phyloP scores from a whole-genome alignment of 1,284 basidiomycete genomes.

The Stereum hirsutum region DNA sequence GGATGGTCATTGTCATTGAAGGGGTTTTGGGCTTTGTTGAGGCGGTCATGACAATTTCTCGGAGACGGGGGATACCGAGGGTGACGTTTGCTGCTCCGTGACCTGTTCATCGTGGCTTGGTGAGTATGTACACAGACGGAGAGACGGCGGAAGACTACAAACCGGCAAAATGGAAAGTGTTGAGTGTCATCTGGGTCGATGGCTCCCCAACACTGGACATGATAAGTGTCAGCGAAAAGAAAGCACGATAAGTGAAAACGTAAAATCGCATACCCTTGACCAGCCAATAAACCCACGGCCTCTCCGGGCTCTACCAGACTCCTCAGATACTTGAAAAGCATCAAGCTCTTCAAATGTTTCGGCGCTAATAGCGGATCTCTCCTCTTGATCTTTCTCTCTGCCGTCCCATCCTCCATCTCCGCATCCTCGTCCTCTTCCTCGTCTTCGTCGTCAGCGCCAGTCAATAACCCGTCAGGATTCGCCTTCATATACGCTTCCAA shows the following conservation, averaged over 20 bases:
- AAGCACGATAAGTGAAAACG: not conserved
- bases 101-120: slow-evolving; percentile 35
- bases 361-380: slow-evolving; percentile 41
- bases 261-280: slow-evolving; percentile 71
- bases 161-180: slow-evolving; percentile 99
- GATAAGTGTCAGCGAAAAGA: slow-evolving; percentile 9
- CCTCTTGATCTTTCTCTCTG: slow-evolving; percentile 29
- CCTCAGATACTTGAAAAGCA: slow-evolving; percentile 88
- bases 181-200: slow-evolving; percentile 99
- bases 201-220: slow-evolving; percentile 85
- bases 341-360: slow-evolving; percentile 68
- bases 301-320: slow-evolving; percentile 96
- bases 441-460: slow-evolving; percentile 40
- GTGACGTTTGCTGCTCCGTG: slow-evolving; percentile 99
- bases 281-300: slow-evolving; percentile 95
- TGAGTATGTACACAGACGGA: slow-evolving; percentile 6
- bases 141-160: slow-evolving; percentile 18
- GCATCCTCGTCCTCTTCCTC: no score
- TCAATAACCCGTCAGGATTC: slow-evolving; percentile 74
- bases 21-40: slow-evolving; percentile 96
- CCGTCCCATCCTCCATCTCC: not conserved
- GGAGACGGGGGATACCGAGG: slow-evolving; percentile 95
- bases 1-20: slow-evolving; percentile 90
- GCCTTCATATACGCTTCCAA: slow-evolving; percentile 75
- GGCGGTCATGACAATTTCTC: slow-evolving; percentile 99